Percentiles rank a stretch among this genome's conserved stretches.
Evolutionary conservation across 2,329 filamentous ascomycete species (phyloP).

Genomic region (Tympanopsis confertula): DNA sequence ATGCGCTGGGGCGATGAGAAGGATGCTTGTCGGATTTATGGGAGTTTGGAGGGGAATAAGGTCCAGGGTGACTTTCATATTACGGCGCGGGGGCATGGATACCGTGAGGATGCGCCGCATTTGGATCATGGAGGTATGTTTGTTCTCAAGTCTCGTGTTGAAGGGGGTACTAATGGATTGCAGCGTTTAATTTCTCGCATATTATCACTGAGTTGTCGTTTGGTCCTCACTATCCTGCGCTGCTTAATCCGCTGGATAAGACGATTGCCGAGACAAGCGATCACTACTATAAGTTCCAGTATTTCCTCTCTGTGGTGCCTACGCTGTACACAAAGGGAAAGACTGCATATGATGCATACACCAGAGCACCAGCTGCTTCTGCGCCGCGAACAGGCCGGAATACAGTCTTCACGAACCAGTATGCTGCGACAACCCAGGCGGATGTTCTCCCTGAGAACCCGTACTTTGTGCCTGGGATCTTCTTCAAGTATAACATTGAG

Average conservation of each 20-base stretch:
- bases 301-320: constrained; percentile 55
- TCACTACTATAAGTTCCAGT: constrained; percentile 57
- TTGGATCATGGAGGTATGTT: constrained; percentile 42
- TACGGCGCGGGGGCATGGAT: constrained; percentile 53
- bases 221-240: constrained; percentile 51
- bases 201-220: constrained; percentile 57
- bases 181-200: constrained; percentile 57
- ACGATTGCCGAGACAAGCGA: constrained; percentile 39
- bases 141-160: neutral
- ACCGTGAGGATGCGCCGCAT: constrained; percentile 46
- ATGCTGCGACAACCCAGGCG: constrained; percentile 50
- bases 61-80: constrained; percentile 62
- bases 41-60: constrained; percentile 53
- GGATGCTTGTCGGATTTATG: constrained; percentile 51
- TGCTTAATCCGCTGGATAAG: constrained; percentile 52
- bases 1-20: constrained; percentile 26
- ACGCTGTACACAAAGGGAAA: constrained; percentile 45
- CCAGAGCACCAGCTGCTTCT: constrained; percentile 20
- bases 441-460: constrained; percentile 33
- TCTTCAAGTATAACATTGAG: constrained; percentile 60
- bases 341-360: constrained; percentile 19
- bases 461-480: constrained; percentile 43
- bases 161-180: neutral
- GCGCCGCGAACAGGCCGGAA: constrained; percentile 18
- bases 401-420: constrained; percentile 56